A percentile compares a stretch with the other conserved stretches of the same genome.
phyloP scores from a whole-genome alignment of 495 filamentous ascomycete genomes.

The Achaetomiella virescens region DNA sequence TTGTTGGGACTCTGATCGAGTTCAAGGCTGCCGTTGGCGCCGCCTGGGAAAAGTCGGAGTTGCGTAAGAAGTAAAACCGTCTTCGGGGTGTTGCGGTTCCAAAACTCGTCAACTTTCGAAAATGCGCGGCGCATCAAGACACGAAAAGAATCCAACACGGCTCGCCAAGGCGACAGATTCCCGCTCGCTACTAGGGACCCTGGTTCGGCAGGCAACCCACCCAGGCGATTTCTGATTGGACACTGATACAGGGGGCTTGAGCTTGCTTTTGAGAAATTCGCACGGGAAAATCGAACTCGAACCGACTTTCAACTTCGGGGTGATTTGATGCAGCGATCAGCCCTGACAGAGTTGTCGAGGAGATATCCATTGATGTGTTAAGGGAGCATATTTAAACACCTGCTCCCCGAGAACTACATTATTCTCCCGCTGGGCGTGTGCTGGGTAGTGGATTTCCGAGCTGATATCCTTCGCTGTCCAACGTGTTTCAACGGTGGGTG shows the following conservation, averaged over 20 bases:
- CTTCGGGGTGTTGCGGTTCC: not conserved
- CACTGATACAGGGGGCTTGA: not conserved
- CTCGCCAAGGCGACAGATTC: conserved; percentile 10
- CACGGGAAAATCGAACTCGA: not conserved
- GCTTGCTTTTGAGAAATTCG: not conserved
- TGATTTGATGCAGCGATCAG: too few relatives aligned
- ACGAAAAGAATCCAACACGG: not conserved
- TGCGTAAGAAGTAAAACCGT: not conserved
- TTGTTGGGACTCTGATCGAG: not conserved
- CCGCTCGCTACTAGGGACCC: conserved; percentile 5
- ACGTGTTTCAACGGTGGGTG: too few relatives aligned
- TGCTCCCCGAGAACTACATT: too few relatives aligned
- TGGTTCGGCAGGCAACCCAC: conserved; percentile 1
- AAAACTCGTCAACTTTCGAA: not conserved
- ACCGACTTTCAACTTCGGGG: too few relatives aligned
- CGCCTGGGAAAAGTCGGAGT: not conserved
- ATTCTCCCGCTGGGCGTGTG: too few relatives aligned
- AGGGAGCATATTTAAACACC: too few relatives aligned
- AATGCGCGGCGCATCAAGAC: conserved; percentile 5
- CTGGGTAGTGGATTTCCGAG: too few relatives aligned
- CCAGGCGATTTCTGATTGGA: not conserved
- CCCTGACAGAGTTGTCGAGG: too few relatives aligned
- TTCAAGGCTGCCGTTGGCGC: not conserved
- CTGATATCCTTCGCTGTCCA: too few relatives aligned
- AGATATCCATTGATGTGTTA: too few relatives aligned